Conservation (phyloP, 139 green algal species). For the Astrephomene gubernaculifera region DNA sequence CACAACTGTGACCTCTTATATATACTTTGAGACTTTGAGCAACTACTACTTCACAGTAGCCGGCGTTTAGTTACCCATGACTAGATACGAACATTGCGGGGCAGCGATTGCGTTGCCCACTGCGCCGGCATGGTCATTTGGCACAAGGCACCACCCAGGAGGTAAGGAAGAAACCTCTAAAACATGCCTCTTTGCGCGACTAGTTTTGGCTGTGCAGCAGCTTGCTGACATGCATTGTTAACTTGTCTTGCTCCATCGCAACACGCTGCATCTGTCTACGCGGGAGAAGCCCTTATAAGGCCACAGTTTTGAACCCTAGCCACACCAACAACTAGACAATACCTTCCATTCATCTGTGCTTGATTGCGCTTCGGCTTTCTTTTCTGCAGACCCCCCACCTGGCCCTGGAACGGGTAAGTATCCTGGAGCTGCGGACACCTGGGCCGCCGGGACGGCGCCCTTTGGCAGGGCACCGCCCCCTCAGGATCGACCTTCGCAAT, state of each 20-base stretch:
- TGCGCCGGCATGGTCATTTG: constrained; percentile 22
- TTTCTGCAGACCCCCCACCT: not conserved
- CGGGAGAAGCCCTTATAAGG: not conserved
- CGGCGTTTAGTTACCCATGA: not conserved
- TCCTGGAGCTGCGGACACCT: not conserved
- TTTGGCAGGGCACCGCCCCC: not conserved
- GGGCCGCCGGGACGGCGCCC: not conserved
- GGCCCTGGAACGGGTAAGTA: constrained; percentile 20
- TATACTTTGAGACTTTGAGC: too few relatives aligned
- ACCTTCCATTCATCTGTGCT: not conserved
- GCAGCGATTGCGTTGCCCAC: not conserved
- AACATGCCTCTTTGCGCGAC: not conserved
- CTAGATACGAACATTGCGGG: constrained; percentile 6
- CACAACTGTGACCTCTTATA: too few relatives aligned
- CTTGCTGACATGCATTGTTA: not conserved
- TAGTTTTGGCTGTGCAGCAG: not conserved
- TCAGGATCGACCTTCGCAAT: not conserved
- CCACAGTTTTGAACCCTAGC: not conserved
- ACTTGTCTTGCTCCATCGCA: not conserved
- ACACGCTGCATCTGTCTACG: not conserved
- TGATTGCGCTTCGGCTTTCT: not conserved
- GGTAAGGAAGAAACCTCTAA: not conserved
- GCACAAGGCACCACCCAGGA: not conserved
- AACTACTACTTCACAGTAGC: not conserved
- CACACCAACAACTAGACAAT: too few relatives aligned